These are phyloP conservation scores for Cerrena zonata DNA, from an alignment of 1,284 basidiomycete species.

Conservation along the genomic window DNA sequence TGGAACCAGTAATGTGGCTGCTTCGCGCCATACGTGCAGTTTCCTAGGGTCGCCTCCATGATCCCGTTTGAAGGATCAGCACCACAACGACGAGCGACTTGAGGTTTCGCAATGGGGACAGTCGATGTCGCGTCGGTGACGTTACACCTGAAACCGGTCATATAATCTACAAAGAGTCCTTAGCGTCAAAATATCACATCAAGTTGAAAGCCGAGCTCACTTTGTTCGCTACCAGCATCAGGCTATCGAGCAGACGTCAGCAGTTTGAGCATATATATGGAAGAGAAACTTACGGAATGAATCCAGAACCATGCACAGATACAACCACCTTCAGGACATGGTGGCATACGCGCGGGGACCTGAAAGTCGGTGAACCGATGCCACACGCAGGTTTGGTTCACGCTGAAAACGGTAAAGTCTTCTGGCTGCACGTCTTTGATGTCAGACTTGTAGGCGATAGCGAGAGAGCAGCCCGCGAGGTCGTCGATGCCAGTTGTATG, in stretches of 20 bases:
- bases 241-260: constrained; percentile 10
- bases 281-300: constrained; percentile 39
- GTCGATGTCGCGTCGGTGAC: constrained; percentile 52
- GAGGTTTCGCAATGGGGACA: constrained; percentile 36
- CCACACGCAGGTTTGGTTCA: constrained; percentile 72
- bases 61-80: constrained; percentile 27
- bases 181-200: neutral
- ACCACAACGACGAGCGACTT: constrained; percentile 29
- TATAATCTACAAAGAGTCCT: constrained; percentile 44
- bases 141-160: constrained; percentile 71
- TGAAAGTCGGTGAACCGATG: constrained; percentile 56
- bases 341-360: constrained; percentile 60
- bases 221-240: constrained; percentile 42
- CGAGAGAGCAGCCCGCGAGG: constrained; percentile 60
- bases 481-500: constrained; percentile 52
- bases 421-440: constrained; percentile 48
- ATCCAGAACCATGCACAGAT: constrained; percentile 73
- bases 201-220: constrained; percentile 21
- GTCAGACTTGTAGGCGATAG: constrained; percentile 66
- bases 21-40: constrained; percentile 68
- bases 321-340: constrained; percentile 61
- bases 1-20: constrained; percentile 67
- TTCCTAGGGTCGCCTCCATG: constrained; percentile 23
- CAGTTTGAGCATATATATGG: neutral
- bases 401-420: constrained; percentile 68